phyloP scores from a whole-genome alignment of 108 stramenopile species.

The Schizochytrium sp. region DNA sequence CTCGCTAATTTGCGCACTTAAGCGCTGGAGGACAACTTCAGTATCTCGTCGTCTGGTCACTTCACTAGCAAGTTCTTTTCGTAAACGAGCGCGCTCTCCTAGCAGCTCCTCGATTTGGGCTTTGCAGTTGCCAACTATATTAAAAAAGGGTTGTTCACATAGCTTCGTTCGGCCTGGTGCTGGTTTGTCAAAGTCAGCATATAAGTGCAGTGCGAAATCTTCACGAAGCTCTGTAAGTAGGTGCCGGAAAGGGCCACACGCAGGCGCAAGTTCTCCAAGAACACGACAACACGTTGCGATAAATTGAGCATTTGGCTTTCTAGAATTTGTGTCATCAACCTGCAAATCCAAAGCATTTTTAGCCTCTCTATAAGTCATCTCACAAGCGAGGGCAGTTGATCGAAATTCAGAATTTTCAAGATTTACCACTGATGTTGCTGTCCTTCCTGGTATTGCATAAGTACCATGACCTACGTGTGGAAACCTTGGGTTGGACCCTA shows the following conservation, averaged over 20 bases:
- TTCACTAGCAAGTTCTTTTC: background rate
- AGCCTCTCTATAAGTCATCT: conserved; percentile 19
- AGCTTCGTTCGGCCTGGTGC: conserved; percentile 40
- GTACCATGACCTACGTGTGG: too few relatives aligned
- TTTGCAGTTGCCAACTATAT: background rate
- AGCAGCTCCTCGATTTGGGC: conserved; percentile 37
- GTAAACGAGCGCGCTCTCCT: background rate
- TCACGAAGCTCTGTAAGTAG: conserved; percentile 31
- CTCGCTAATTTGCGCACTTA: background rate
- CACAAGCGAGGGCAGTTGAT: conserved; percentile 29
- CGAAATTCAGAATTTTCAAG: background rate
- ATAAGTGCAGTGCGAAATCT: conserved; percentile 38
- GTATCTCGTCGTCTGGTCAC: background rate
- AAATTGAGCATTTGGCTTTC: background rate
- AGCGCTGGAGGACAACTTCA: background rate
- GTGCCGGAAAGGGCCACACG: background rate
- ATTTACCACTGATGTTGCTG: background rate
- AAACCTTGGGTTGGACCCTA: too few relatives aligned
- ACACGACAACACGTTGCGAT: background rate
- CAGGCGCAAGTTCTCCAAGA: conserved; percentile 31
- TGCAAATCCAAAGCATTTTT: conserved; percentile 31
- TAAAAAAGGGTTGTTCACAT: conserved; percentile 40
- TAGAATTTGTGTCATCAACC: conserved; percentile 17
- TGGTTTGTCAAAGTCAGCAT: conserved; percentile 1
- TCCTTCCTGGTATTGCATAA: too few relatives aligned